Percentiles rank a stretch among this genome's conserved stretches.
Conservation (phyloP, 306 rosid species). For the Prosopis cineraria region DNA sequence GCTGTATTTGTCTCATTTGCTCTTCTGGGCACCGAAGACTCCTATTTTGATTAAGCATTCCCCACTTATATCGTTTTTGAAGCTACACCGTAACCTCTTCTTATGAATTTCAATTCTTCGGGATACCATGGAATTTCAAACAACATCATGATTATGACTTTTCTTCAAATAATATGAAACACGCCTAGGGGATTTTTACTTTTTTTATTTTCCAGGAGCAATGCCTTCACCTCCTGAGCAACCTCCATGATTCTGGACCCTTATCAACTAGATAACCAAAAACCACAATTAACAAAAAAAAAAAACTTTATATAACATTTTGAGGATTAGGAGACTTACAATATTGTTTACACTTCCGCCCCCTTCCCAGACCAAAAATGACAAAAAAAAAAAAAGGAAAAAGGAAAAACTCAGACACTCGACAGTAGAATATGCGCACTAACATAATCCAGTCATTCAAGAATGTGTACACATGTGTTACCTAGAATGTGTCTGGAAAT, state of each 20-base stretch:
- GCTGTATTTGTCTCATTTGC: background rate
- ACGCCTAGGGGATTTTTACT: background rate
- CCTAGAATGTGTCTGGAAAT: background rate
- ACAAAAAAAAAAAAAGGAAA: background rate
- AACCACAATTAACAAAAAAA: background rate
- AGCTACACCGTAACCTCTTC: background rate
- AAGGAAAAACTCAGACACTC: background rate
- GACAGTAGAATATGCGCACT: background rate
- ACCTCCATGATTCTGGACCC: background rate
- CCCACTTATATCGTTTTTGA: background rate
- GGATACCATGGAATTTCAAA: background rate
- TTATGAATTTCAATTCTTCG: background rate
- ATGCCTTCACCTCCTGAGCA: background rate
- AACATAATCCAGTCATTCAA: no score
- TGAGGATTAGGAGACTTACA: constrained; percentile 30
- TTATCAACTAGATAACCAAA: background rate
- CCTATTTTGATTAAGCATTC: background rate
- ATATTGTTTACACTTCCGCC: constrained; percentile 27
- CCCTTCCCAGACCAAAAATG: background rate
- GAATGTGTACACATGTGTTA: no score
- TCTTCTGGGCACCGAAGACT: background rate
- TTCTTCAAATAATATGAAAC: background rate
- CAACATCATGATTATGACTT: background rate
- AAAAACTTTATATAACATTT: background rate
- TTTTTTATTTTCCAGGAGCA: background rate